Evolutionary conservation across 768 basidiomycete species (phyloP), one percentile per base, ranked within the genome.

Genomic region (Kwoniella bestiolae): DNA sequence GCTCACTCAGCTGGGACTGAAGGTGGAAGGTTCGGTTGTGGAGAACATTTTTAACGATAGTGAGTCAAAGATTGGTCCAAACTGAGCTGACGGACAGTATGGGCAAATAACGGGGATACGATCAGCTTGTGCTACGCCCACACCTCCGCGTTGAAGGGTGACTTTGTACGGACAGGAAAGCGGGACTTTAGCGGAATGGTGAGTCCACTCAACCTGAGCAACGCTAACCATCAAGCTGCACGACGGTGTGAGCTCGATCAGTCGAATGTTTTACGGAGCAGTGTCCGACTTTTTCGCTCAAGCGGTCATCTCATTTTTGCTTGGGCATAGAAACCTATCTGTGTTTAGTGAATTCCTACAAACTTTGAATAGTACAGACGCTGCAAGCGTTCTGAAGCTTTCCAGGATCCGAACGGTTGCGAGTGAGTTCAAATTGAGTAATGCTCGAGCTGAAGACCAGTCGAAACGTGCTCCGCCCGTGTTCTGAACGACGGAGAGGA

Each of bases 41-140:
- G 80, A 81, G 25, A 70, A 68, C 31, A 73, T 77, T 6, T 81
- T 78, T 70, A 86, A 86, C 46, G 82, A 79, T 32, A 84, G 85
- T 67, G 53, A 85, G 85, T 86, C 18, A 85, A n/a, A n/a, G n/a
- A n/a, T n/a, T n/a, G n/a, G n/a, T n/a, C n/a, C n/a, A n/a, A n/a
- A n/a, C n/a, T n/a, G n/a, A n/a, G 34, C 69, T 72, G 50, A 70
- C n/a, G 8, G 34, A 21, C 65, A 91, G 91, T 92, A 18, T 99
- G 96, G 96, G 96, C 96, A 2, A 96, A 98, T 76, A 98, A 98
- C 71, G 96, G 96, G 0, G 96, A 99, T 78, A 90, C 92, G 5
- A 91, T 96, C 64, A 94, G 91, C 79, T 86, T 90, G 60, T 89
- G 90, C 60, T 79, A 80, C 75, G 91, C 96, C 49, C 95, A 96